These are phyloP conservation scores for Gamarada debralockiae DNA, from an alignment of 495 filamentous ascomycete genomes.

Conservation along the genomic window DNA sequence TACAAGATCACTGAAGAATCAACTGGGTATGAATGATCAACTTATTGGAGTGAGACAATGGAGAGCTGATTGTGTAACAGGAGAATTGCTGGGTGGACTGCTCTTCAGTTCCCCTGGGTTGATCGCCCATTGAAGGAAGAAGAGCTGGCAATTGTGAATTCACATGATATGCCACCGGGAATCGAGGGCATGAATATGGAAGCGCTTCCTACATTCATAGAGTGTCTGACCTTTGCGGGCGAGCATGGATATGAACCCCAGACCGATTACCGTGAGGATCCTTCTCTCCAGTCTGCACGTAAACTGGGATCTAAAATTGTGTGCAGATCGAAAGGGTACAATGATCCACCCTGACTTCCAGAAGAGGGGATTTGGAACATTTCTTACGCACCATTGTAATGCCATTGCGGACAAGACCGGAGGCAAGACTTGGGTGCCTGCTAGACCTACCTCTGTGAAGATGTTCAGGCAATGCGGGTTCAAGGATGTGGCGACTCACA, in stretches of 20 bases:
- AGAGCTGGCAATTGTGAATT: neutral
- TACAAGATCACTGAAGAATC: constrained; percentile 6
- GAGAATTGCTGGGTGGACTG: constrained; percentile 13
- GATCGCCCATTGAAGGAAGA: neutral
- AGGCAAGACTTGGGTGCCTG: constrained; percentile 6
- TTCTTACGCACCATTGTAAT: constrained; percentile 11
- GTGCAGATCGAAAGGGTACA: constrained; percentile 11
- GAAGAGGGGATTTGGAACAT: constrained; percentile 12
- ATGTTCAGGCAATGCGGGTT: constrained; percentile 4
- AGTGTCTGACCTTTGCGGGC: neutral
- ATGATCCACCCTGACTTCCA: constrained; percentile 15
- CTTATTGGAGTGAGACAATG: neutral
- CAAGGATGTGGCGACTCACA: neutral
- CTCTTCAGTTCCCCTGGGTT: constrained; percentile 13
- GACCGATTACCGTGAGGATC: constrained; percentile 13
- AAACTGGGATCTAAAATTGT: neutral
- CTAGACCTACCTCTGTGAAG: neutral
- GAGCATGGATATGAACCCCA: constrained; percentile 13
- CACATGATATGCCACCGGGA: neutral
- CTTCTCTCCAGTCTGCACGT: neutral
- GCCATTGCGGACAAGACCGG: constrained; percentile 3
- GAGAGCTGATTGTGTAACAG: neutral
- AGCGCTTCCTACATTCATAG: neutral
- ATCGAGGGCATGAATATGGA: constrained; percentile 6
- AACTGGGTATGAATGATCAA: neutral